Evolutionary conservation across 2,329 filamentous ascomycete genomes (phyloP), one percentile per base, ranked within the genome.

Genomic region (Cordyceps cateniannulata): DNA sequence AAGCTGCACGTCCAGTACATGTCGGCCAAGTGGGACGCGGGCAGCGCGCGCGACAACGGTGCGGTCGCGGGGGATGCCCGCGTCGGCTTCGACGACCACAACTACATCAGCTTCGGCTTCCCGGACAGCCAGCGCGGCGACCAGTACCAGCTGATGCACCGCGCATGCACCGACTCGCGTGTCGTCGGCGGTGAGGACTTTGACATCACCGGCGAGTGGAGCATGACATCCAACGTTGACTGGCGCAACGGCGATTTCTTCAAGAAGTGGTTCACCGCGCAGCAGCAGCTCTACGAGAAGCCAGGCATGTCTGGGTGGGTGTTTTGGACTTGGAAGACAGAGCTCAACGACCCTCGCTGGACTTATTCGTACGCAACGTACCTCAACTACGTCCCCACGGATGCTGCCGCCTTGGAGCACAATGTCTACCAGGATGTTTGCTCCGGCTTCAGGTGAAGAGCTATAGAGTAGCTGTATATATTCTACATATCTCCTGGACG

Each of bases 321-420:
- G 1, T 85, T 82, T 66, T 86, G 83, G 83, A 77, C 76, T 1
- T 85, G 83, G 83, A 86, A 85, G 73, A 69, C 69, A 18, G 68
- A 71, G 60, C 59, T 70, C 16, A 67, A 68, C 8, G 69, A 71
- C 57, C 69, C 69, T 22, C 62, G 67, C n/a, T 71, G 69, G 69
- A 69, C 68, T 8, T 71, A 71, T 53, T 67, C 66, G 3, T 57
- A 67, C 24, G 64, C 66, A 24, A 69, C 67, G 3, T 62, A 12
- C 24, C 64, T 64, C 35, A 62, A 64, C 3, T 63, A 62, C 35
- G 61, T 69, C 8, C 67, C 67, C 2, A 66, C 66, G 1, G 62
- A 67, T 50, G 67, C 67, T n/a, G 66, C 60, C 32, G 62, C 24
- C 16, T 40, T 69, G 56, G 65, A 69, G 62, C 56, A 64, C 49